phyloP scores from a whole-genome alignment of 345 rosid species.

The Carallia pectinifolia region DNA sequence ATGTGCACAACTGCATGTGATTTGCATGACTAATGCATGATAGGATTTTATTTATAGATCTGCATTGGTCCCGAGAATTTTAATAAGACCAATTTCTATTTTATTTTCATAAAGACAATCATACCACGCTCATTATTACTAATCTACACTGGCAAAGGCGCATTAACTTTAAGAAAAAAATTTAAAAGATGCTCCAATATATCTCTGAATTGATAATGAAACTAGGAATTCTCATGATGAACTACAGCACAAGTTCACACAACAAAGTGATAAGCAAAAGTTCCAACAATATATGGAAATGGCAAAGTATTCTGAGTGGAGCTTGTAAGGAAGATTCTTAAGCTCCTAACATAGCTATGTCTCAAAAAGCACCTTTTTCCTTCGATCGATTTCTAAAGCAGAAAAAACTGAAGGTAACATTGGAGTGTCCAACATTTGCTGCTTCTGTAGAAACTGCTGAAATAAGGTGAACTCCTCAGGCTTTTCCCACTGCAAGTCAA shows the following conservation, averaged over 20 bases:
- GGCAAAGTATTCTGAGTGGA: slow-evolving; percentile 18
- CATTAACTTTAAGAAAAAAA: not conserved
- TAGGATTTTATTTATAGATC: too few relatives aligned
- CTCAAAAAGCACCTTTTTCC: slow-evolving; percentile 38
- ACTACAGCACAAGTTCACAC: not conserved
- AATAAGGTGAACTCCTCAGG: slow-evolving; percentile 64
- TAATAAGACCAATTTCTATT: not conserved
- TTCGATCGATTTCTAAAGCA: slow-evolving; percentile 34
- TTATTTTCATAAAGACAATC: not conserved
- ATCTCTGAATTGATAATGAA: not conserved
- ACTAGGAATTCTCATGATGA: not conserved
- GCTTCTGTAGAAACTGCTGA: slow-evolving; percentile 55
- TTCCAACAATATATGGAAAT: slow-evolving; percentile 8
- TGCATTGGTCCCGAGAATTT: too few relatives aligned
- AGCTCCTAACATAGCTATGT: slow-evolving; percentile 30
- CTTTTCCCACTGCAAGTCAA: slow-evolving; percentile 75
- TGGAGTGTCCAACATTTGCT: slow-evolving; percentile 35
- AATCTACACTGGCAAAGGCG: not conserved
- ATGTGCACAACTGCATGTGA: not conserved
- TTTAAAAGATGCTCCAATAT: not conserved
- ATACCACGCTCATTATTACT: not conserved
- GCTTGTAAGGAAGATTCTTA: slow-evolving; percentile 31
- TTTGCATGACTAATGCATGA: not conserved
- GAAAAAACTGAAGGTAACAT: slow-evolving; percentile 17
- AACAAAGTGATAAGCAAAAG: slow-evolving; percentile 5